Evolutionary conservation across 225 moss, liverwort and hornwort species (phyloP), one percentile per base, ranked within the genome.

Genomic region (Bryoerythrophyllum caledonicum): DNA sequence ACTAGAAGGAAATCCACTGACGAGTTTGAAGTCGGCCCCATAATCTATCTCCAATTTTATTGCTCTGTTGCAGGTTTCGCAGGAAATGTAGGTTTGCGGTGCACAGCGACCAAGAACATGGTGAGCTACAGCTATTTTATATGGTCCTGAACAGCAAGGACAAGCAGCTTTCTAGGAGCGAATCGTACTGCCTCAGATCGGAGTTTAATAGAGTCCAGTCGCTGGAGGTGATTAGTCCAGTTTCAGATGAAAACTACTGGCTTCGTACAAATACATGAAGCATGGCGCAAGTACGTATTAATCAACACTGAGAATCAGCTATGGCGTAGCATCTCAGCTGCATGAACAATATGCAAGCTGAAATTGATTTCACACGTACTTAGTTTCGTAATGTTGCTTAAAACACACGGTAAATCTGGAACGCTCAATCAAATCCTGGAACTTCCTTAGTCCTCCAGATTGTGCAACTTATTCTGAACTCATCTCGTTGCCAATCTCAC

Each of bases 31-130:
- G 20, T 26, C 40, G 55, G 55, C 10, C 58, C 44, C 32, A 10
- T 38, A 38, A 8, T 5, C 30, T 30, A n/a, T 24, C 27, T 27
- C 14, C 55, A 44, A 30, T 32, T 51, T 46, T 14, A 10, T 23
- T 49, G 5, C 24, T 16, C 3, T 17, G 49, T 11, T 73, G 73
- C 17, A 73, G n/a, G 24, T 62, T 73, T 73, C 49, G 24, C 34
- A 73, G 73, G 35, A 73, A 62, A 11, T 62, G 34, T 17, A 43
- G 14, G 62, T 48, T 48, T 48, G 62, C 62, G 73, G 73, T 62
- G 62, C 73, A 61, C 73, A 24, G 62, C 6, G 17, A 34, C 62
- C 62, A 11, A 73, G 21, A 41, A 41, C 10, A 9, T 54, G 19
- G 4, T 38, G 16, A 16, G 24, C 15, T 4, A 17, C 8, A 24